Evolutionary conservation across 495 filamentous ascomycete genomes (phyloP).

Genomic region (Echria macrotheca): DNA sequence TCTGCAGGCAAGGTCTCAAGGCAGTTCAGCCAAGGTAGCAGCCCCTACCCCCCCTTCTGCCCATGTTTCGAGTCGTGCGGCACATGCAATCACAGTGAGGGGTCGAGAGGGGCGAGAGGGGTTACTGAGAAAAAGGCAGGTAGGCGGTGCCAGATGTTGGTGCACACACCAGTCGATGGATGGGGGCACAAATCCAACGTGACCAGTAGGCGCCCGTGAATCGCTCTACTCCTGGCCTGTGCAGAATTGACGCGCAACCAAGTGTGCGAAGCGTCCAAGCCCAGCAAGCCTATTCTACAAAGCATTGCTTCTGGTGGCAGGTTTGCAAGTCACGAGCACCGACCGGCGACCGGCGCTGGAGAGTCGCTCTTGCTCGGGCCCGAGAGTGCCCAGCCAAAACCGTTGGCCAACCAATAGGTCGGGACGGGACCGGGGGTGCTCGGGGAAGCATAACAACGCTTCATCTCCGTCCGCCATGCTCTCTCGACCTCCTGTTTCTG

Average conservation of each 20-base stretch:
- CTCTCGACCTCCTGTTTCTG: too few relatives aligned
- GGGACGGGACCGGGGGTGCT: too few relatives aligned
- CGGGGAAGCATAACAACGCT: too few relatives aligned
- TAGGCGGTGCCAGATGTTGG: background rate
- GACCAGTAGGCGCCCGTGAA: background rate
- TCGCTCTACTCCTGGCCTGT: background rate
- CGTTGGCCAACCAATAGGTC: background rate
- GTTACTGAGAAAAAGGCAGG: background rate
- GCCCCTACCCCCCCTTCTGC: background rate
- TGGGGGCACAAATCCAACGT: background rate
- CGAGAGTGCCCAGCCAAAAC: background rate
- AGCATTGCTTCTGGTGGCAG: background rate
- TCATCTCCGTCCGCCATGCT: too few relatives aligned
- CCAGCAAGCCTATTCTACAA: too few relatives aligned
- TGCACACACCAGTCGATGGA: background rate
- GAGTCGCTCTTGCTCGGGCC: background rate
- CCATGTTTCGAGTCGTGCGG: slow-evolving; percentile 5
- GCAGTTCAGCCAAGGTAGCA: slow-evolving; percentile 1
- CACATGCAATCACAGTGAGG: background rate
- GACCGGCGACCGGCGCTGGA: background rate
- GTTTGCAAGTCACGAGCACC: background rate
- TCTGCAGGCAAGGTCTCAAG: background rate
- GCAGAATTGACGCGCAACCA: background rate
- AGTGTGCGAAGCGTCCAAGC: background rate
- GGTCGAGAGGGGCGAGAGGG: background rate